Conservation (phyloP, 1,139 yeast genomes). For the Suhomyces wounanorum region DNA sequence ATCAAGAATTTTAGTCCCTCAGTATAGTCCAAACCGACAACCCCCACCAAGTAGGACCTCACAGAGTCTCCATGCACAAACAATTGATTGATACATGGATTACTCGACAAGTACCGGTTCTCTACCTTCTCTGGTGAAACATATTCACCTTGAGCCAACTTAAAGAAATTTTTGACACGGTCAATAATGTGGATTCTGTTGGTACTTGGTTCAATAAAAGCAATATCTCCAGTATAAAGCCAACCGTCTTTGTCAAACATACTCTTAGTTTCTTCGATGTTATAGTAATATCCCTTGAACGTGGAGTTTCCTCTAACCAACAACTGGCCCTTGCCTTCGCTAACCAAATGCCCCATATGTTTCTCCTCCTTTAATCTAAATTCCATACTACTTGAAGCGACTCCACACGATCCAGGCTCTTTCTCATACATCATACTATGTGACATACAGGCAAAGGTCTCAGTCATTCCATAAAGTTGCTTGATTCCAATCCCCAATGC, state of each 20-base stretch:
- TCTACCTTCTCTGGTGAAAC: constrained; percentile 48
- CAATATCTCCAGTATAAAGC: constrained; percentile 47
- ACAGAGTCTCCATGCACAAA: constrained; percentile 64
- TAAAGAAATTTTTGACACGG: constrained; percentile 47
- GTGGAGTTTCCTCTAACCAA: constrained; percentile 69
- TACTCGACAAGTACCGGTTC: constrained; percentile 36
- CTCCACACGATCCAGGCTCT: constrained; percentile 23
- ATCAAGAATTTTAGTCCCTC: constrained; percentile 24
- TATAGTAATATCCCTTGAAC: constrained; percentile 61
- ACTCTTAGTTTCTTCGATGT: constrained; percentile 53
- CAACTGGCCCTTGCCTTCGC: constrained; percentile 52
- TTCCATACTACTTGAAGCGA: constrained; percentile 9
- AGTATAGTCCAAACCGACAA: constrained; percentile 46
- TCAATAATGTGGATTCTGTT: constrained; percentile 40
- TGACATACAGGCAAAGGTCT: constrained; percentile 21
- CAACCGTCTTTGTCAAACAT: constrained; percentile 62
- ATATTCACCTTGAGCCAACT: constrained; percentile 48
- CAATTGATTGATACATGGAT: constrained; percentile 36
- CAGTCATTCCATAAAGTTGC: constrained; percentile 25
- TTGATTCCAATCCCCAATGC: constrained; percentile 21
- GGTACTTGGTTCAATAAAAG: constrained; percentile 25
- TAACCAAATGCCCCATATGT: constrained; percentile 57
- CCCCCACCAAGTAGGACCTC: constrained; percentile 59
- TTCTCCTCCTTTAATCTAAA: constrained; percentile 52
- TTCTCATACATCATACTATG: constrained; percentile 16